Conservation (phyloP, 2,329 filamentous ascomycete genomes). For the Apiospora koreana region DNA sequence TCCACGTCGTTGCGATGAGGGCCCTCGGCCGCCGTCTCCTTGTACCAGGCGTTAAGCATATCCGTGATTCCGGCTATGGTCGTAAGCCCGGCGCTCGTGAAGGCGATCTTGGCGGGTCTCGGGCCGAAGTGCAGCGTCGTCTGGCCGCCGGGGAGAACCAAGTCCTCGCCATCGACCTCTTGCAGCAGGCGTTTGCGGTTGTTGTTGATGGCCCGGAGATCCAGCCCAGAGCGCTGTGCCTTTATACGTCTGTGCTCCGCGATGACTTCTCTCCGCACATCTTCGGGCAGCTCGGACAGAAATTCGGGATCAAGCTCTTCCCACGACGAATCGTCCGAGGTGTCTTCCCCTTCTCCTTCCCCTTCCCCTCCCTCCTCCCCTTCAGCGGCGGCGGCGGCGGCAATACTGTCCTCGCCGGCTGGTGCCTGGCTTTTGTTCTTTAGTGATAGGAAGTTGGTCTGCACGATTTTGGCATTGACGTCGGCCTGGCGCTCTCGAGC, state of each 20-base stretch:
- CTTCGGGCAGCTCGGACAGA: conserved; percentile 78
- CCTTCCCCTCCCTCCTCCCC: too few species aligned
- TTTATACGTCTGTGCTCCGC: conserved; percentile 70
- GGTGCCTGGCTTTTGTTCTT: conserved; percentile 20
- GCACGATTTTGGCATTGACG: conserved; percentile 62
- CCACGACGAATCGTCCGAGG: conserved; percentile 16
- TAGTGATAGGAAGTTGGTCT: conserved; percentile 69
- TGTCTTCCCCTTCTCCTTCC: conserved; percentile 31
- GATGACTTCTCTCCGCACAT: conserved; percentile 76
- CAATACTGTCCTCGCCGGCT: conserved; percentile 25
- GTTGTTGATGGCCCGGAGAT: conserved; percentile 35
- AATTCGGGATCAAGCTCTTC: conserved; percentile 69
- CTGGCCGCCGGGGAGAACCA: conserved; percentile 35
- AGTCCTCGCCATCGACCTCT: conserved; percentile 17
- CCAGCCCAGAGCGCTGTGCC: conserved; percentile 55
- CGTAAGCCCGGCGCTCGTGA: conserved; percentile 45
- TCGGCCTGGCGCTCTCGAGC: conserved; percentile 53
- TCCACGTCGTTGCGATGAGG: conserved; percentile 79
- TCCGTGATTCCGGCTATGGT: conserved; percentile 64
- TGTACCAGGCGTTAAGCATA: conserved; percentile 76
- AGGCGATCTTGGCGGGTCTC: conserved; percentile 46
- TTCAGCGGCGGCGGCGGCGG: conserved; percentile 17
- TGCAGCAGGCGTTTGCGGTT: conserved; percentile 16
- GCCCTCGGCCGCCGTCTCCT: conserved; percentile 69
- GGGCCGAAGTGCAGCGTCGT: conserved; percentile 47